A percentile compares a stretch with the other conserved stretches of the same genome.
These are phyloP conservation scores for Aechmea fasciata DNA, from an alignment of 176 grass and related monocot species.

Conservation along the genomic window DNA sequence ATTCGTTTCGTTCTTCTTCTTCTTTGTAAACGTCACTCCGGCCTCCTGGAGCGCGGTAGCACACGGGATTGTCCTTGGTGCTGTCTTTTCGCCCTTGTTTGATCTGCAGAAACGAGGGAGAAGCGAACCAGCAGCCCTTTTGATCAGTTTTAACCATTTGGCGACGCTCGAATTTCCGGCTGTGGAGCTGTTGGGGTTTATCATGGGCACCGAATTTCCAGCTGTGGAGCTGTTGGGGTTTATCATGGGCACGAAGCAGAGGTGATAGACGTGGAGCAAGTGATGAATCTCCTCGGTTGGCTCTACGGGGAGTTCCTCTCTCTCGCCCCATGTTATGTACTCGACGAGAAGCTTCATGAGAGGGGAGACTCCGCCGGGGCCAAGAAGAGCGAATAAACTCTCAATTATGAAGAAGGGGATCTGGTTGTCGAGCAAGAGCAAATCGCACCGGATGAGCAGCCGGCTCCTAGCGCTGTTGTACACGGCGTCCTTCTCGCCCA, in stretches of 20 bases:
- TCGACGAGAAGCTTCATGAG: not conserved
- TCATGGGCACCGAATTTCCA: no score
- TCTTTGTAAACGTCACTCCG: slow-evolving; percentile 6
- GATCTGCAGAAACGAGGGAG: no score
- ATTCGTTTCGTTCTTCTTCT: not conserved
- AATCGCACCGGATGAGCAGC: slow-evolving; percentile 1
- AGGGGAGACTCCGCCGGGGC: not conserved
- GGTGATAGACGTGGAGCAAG: slow-evolving; percentile 30
- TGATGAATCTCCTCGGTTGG: not conserved
- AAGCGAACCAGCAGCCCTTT: no score
- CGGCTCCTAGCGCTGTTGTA: no score
- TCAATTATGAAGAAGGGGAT: slow-evolving; percentile 9
- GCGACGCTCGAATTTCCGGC: no score
- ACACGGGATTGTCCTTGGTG: slow-evolving; percentile 20
- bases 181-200: no score
- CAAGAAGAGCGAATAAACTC: not conserved
- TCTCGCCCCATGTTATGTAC: not conserved
- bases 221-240: not conserved
- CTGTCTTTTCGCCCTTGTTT: no score
- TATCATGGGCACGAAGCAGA: not conserved
- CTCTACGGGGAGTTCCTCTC: not conserved
- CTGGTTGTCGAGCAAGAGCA: slow-evolving; percentile 24
- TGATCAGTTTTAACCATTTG: no score
- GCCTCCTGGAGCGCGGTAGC: slow-evolving; percentile 33
- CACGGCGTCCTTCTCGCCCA: no score